These are phyloP conservation scores for Colletotrichum lentis DNA, from an alignment of 2,329 filamentous ascomycete species.

Conservation along the genomic window DNA sequence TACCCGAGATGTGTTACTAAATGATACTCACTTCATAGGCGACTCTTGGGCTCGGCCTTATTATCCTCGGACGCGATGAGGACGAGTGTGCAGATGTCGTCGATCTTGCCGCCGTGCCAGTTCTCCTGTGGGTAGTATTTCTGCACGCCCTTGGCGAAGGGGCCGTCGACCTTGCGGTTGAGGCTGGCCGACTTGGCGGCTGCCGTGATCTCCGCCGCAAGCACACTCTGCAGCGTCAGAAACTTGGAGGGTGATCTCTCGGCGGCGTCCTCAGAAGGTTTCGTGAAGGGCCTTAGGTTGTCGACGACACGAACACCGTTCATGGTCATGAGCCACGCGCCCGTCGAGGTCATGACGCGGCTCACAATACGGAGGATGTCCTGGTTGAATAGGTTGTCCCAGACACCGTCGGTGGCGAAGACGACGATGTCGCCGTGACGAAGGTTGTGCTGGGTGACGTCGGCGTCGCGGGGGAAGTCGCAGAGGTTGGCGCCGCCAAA, in stretches of 20 bases:
- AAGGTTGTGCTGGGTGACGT: conserved; percentile 77
- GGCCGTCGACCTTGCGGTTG: conserved; percentile 83
- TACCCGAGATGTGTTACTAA: neutral
- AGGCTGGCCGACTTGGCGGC: conserved; percentile 87
- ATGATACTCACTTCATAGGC: conserved; percentile 41
- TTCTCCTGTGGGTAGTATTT: conserved; percentile 84
- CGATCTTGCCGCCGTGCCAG: conserved; percentile 91
- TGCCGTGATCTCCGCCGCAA: conserved; percentile 80
- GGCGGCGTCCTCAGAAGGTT: conserved; percentile 48
- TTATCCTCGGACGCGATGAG: conserved; percentile 76
- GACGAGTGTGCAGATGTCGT: conserved; percentile 91
- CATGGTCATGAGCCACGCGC: conserved; percentile 75
- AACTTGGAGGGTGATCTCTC: conserved; percentile 38
- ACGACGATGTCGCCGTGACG: conserved; percentile 93
- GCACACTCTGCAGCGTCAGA: conserved; percentile 73
- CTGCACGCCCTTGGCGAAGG: conserved; percentile 94
- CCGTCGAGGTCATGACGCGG: conserved; percentile 74
- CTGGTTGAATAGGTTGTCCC: conserved; percentile 93
- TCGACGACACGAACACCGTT: conserved; percentile 68
- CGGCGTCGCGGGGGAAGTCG: conserved; percentile 85
- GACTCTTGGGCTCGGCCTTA: conserved; percentile 42
- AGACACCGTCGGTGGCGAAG: conserved; percentile 92
- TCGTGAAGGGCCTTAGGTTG: conserved; percentile 63
- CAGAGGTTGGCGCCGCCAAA: conserved; percentile 85
- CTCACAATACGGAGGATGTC: conserved; percentile 86